Conservation (phyloP, 2,329 filamentous ascomycete species). For the Neofusicoccum sp. region DNA sequence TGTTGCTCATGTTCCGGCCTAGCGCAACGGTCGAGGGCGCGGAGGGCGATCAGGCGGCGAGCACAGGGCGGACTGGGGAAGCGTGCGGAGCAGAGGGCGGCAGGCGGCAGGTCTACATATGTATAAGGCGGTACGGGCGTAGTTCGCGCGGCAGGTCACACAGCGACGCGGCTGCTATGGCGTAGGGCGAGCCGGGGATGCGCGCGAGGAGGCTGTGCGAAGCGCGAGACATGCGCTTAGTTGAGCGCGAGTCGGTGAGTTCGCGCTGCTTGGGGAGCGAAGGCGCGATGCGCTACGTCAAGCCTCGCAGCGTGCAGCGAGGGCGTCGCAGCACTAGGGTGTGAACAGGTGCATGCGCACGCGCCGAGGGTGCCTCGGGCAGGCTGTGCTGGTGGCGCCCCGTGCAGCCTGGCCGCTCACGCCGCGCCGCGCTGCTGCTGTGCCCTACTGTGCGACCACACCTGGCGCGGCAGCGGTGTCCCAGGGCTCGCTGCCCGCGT, state of each 20-base stretch:
- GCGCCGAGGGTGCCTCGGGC: neutral
- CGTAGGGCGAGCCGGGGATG: neutral
- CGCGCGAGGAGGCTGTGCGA: constrained; percentile 3
- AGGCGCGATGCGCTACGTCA: neutral
- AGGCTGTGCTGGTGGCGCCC: constrained; percentile 4
- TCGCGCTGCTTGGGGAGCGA: neutral
- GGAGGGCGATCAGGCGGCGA: constrained; percentile 2
- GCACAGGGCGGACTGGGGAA: constrained; percentile 10
- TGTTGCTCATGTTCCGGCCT: constrained; percentile 7
- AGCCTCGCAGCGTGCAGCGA: neutral
- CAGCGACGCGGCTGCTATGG: neutral
- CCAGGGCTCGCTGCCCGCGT: neutral
- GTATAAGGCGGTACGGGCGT: constrained; percentile 11
- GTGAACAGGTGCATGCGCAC: neutral
- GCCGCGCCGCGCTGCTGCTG: neutral
- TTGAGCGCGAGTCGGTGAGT: constrained; percentile 2
- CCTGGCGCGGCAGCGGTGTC: neutral
- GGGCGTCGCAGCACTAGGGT: neutral
- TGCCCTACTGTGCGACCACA: constrained; percentile 6
- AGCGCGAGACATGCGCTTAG: neutral
- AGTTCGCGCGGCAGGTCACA: neutral
- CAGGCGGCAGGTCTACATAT: neutral
- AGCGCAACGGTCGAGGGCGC: neutral
- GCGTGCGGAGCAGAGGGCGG: neutral
- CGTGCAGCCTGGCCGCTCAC: neutral